phyloP scores from a whole-genome alignment of 352 stramenopile species.

The Pythium brachiatum region DNA sequence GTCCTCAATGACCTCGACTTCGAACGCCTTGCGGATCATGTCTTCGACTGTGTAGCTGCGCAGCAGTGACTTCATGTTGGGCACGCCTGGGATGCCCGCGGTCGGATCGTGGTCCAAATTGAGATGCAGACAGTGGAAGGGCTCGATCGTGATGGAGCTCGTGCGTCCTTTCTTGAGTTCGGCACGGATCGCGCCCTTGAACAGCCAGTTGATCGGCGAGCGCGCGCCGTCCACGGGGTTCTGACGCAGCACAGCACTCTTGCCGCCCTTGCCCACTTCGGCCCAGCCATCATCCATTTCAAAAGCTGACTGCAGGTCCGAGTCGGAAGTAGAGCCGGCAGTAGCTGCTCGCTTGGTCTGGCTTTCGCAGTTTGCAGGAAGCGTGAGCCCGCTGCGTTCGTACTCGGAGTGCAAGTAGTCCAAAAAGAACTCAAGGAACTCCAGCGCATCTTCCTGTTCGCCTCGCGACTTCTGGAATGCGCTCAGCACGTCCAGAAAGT shows the following conservation, averaged over 20 bases:
- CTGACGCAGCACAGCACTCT: conserved; percentile 71
- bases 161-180: conserved; percentile 73
- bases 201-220: conserved; percentile 84
- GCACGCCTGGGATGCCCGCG: conserved; percentile 17
- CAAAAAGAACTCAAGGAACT: conserved; percentile 87
- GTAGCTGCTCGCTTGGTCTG: conserved; percentile 47
- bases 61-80: conserved; percentile 34
- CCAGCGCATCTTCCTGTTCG: conserved; percentile 80
- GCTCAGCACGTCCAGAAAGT: conserved; percentile 80
- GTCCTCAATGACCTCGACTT: conserved; percentile 71
- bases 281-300: conserved; percentile 71
- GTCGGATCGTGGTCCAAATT: conserved; percentile 63
- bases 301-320: conserved; percentile 16
- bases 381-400: conserved; percentile 59
- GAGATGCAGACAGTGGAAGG: conserved; percentile 84
- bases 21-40: conserved; percentile 77
- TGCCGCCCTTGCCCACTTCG: conserved; percentile 75
- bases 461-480: conserved; percentile 81
- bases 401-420: conserved; percentile 84
- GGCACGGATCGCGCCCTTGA: conserved; percentile 76
- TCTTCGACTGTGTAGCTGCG: conserved; percentile 64
- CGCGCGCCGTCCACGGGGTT: conserved; percentile 60
- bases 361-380: conserved; percentile 55
- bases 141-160: conserved; percentile 81
- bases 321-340: not conserved